Percentiles rank a stretch among this genome's conserved stretches.
Evolutionary conservation across 257 asterid genomes (phyloP).

Genomic region (Orobanche coerulescens): DNA sequence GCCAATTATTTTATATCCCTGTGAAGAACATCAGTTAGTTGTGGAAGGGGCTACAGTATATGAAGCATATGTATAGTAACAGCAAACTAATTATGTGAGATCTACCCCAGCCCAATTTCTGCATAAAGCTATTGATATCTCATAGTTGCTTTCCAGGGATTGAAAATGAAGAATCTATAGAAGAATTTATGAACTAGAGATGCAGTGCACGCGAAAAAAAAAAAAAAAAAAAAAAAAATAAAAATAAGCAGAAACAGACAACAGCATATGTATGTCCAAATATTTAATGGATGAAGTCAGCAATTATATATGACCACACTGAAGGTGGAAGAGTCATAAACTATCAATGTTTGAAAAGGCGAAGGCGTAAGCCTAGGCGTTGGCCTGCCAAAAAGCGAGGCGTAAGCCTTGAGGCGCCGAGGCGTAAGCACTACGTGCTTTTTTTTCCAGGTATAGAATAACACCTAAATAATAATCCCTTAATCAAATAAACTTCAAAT

Average conservation of each 20-base stretch:
- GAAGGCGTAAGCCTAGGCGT: too few species aligned
- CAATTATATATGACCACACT: not conserved
- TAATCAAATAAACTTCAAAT: too few species aligned
- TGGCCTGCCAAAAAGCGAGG: too few species aligned
- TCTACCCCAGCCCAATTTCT: not conserved
- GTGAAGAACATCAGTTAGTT: slow-evolving; percentile 24
- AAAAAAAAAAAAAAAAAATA: too few species aligned
- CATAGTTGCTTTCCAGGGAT: slow-evolving; percentile 1
- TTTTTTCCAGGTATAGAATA: too few species aligned
- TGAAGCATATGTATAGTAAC: not conserved
- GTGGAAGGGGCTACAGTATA: too few species aligned
- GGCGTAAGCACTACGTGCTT: too few species aligned
- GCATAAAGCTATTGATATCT: not conserved
- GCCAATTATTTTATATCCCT: slow-evolving; percentile 96
- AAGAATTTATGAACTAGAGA: not conserved
- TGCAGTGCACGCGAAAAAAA: not conserved
- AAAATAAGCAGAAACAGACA: too few species aligned
- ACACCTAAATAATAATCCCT: too few species aligned
- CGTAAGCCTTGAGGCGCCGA: too few species aligned
- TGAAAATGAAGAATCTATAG: not conserved
- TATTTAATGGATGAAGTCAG: not conserved
- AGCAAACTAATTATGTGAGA: not conserved
- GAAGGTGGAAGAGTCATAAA: not conserved
- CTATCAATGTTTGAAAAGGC: too few species aligned
- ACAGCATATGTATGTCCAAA: too few species aligned